These are phyloP conservation scores for Cryptomeria japonica DNA, from an alignment of 75 land plant species.

Conservation along the genomic window DNA sequence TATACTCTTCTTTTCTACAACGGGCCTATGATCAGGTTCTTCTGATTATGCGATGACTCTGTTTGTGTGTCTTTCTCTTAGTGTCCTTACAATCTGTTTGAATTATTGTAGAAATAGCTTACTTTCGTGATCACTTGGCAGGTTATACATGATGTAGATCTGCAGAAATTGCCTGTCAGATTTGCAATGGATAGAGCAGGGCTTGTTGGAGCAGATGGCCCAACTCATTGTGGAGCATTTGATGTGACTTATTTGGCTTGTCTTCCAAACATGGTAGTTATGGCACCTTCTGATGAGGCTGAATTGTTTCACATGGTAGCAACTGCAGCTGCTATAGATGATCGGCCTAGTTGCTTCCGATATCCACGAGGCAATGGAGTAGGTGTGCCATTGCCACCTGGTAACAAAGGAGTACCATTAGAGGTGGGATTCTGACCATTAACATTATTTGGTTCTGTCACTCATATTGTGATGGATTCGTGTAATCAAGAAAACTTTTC, in stretches of 20 bases:
- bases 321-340: conserved; percentile 93
- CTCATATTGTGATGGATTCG: neutral
- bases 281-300: conserved; percentile 96
- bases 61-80: neutral
- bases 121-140: conserved; percentile 20
- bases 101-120: neutral
- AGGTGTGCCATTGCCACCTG: conserved; percentile 68
- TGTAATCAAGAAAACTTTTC: neutral
- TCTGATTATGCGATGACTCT: neutral
- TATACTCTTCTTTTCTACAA: conserved; percentile 91
- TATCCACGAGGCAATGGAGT: conserved; percentile 93
- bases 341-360: conserved; percentile 88
- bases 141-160: conserved; percentile 95
- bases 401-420: conserved; percentile 89
- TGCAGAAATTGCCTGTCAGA: conserved; percentile 92
- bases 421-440: conserved; percentile 50
- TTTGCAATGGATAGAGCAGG: conserved; percentile 98
- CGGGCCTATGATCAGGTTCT: conserved; percentile 89
- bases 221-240: conserved; percentile 93
- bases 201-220: conserved; percentile 95
- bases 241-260: conserved; percentile 97
- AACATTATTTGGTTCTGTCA: neutral
- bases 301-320: conserved; percentile 98
- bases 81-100: neutral
- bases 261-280: conserved; percentile 95